A percentile compares a stretch with the other conserved stretches of the same genome.
Evolutionary conservation across 2,329 filamentous ascomycete genomes (phyloP).

Genomic region (Colletotrichum costaricense): DNA sequence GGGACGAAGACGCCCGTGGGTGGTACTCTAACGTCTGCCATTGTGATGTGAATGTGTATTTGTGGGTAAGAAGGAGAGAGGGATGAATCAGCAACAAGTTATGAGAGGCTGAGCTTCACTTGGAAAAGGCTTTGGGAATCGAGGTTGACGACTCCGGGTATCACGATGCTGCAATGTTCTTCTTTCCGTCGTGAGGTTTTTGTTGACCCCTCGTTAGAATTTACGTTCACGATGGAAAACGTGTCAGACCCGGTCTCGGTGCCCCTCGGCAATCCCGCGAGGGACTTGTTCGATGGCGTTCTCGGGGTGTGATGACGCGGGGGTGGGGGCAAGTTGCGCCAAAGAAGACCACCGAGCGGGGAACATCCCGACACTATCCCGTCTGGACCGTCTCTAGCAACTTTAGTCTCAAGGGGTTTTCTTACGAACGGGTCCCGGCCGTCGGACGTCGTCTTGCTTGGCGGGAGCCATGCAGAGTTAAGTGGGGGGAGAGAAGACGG

Average conservation of each 20-base stretch:
- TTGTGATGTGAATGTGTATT: conserved; percentile 5
- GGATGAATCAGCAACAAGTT: not conserved
- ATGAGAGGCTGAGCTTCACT: not conserved
- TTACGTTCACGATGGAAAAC: conserved; percentile 9
- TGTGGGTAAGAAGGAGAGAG: not conserved
- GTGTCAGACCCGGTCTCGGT: conserved; percentile 33
- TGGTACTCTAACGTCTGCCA: conserved; percentile 41
- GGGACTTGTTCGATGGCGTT: conserved; percentile 22
- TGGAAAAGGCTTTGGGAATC: not conserved
- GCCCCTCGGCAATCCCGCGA: conserved; percentile 26
- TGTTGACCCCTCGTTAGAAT: conserved; percentile 21
- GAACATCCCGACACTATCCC: conserved; percentile 22
- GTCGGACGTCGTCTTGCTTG: not conserved
- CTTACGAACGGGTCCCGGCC: not conserved
- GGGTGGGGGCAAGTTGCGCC: conserved; percentile 13
- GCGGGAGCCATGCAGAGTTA: not conserved
- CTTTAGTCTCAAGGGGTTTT: not conserved
- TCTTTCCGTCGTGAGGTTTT: not conserved
- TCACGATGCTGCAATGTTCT: not conserved
- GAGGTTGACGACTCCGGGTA: conserved; percentile 12
- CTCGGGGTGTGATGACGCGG: conserved; percentile 34
- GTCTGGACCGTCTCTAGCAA: not conserved
- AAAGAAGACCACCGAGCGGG: conserved; percentile 10
- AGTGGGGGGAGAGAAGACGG: not conserved
- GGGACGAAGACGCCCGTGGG: conserved; percentile 65